A percentile compares a stretch with the other conserved stretches of the same genome.
Evolutionary conservation across 2,329 filamentous ascomycete genomes (phyloP).

Genomic region (Sphaerulina populicola): DNA sequence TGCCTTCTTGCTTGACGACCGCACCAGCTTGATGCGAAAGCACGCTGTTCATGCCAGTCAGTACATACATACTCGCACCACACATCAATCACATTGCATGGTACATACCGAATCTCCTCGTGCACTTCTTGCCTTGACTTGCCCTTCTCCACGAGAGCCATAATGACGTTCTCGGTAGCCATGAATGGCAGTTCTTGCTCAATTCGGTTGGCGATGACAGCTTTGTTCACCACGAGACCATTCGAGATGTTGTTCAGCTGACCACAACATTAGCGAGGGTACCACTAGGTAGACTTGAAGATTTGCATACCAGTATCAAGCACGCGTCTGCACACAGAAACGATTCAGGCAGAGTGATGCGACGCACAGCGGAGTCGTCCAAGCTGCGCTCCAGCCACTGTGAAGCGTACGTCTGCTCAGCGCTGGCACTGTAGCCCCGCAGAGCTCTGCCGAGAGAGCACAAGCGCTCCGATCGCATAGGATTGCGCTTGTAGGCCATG

Average conservation of each 20-base stretch:
- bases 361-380: conserved; percentile 65
- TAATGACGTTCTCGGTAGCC: conserved; percentile 56
- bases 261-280: not conserved
- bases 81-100: not conserved
- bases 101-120: conserved; percentile 59
- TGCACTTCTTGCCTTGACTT: conserved; percentile 71
- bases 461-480: conserved; percentile 53
- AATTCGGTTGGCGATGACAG: conserved; percentile 58
- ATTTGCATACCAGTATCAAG: conserved; percentile 45
- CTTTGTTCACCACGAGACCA: conserved; percentile 68
- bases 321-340: conserved; percentile 49
- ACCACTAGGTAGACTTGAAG: too few species aligned
- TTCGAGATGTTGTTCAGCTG: conserved; percentile 60
- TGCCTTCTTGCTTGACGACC: conserved; percentile 64
- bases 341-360: conserved; percentile 44
- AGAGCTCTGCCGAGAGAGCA: conserved; percentile 48
- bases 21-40: conserved; percentile 66
- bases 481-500: conserved; percentile 59
- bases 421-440: conserved; percentile 47
- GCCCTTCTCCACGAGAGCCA: conserved; percentile 65
- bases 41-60: conserved; percentile 38
- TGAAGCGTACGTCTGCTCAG: conserved; percentile 57
- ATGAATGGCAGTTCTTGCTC: conserved; percentile 71
- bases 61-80: not conserved
- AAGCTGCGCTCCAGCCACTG: conserved; percentile 75